A percentile compares a stretch with the other conserved stretches of the same genome.
Evolutionary conservation across 176 grass and related monocot species (phyloP).

Genomic region (Coix lacrymajobi): DNA sequence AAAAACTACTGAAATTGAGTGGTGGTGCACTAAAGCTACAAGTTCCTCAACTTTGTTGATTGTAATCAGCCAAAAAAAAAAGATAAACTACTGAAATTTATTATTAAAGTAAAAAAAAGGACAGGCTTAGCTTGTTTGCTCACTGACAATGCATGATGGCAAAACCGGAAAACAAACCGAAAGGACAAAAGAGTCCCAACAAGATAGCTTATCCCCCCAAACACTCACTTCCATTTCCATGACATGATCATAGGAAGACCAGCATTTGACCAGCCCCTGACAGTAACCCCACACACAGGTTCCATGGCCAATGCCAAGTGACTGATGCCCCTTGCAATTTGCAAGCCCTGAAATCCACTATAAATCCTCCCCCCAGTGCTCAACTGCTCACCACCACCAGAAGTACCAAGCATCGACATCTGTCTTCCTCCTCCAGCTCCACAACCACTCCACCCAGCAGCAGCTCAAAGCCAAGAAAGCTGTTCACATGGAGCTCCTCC

Average conservation of each 20-base stretch:
- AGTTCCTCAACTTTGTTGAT: neutral
- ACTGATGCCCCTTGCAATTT: neutral
- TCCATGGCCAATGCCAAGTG: neutral
- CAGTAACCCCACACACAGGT: constrained; percentile 35
- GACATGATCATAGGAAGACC: constrained; percentile 26
- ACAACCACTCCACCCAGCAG: constrained; percentile 11
- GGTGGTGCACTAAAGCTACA: constrained; percentile 16
- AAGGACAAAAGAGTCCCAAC: constrained; percentile 34
- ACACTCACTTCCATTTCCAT: constrained; percentile 12
- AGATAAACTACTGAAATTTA: neutral
- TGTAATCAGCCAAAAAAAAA: neutral
- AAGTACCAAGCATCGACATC: constrained; percentile 33
- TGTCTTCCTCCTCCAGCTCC: constrained; percentile 13
- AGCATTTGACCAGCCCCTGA: constrained; percentile 32
- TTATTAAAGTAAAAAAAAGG: neutral
- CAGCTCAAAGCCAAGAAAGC: constrained; percentile 20
- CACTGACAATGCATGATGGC: constrained; percentile 1
- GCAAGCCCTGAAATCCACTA: constrained; percentile 33
- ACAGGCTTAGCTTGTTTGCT: neutral
- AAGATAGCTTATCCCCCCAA: constrained; percentile 19
- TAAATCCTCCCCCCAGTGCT: constrained; percentile 44
- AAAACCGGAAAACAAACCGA: constrained; percentile 24
- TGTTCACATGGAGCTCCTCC: constrained; percentile 68
- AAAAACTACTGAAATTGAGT: neutral
- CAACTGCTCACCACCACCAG: constrained; percentile 28